Evolutionary conservation across 1,284 basidiomycete genomes (phyloP), one percentile per base, ranked within the genome.

Genomic region (Cryptococcus hybrid): DNA sequence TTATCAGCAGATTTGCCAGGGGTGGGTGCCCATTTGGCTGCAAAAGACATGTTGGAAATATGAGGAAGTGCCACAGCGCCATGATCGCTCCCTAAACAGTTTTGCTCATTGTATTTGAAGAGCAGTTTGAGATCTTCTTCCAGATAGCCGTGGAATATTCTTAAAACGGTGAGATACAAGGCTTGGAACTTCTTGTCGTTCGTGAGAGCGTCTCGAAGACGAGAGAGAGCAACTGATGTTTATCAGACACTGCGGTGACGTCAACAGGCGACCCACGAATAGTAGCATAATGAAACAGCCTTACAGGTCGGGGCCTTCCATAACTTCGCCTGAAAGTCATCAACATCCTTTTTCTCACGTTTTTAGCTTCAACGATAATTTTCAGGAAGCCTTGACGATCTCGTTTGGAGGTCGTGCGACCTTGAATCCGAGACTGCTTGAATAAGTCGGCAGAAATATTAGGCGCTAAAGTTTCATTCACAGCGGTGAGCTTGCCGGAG

Each of bases 11-110:
- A 79, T 3, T 79, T 73, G 3, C 74, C 79, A 4, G 84, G 83
- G 1, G 83, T 82, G 0, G 87, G 87, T 0, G 85, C 86, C 86
- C 86, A 88, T 72, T 88, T 89, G 4, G 81, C 80, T 1, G 82
- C 85, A 11, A 86, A 82, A 1, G 82, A 82, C 36, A 88, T 74
- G 35, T 78, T 71, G 56, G 74, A 75, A 15, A 81, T 65, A 37
- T 84, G 74, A 0, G 69, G 63, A 74, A 59, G 1, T 57, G 55
- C 2, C 35, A 44, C 43, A 68, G 47, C 56, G 24, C 3, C 24
- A 24, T 24, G 24, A 24, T 24, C 24, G 24, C 24, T 24, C 24
- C 24, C 24, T 24, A 24, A 24, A 24, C 24, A 24, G 24, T 24
- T 24, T 61, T 68, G 42, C 13, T 59, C 55, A 9, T 55, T 45